A percentile compares a stretch with the other conserved stretches of the same genome.
These are phyloP conservation scores for Dittrichia graveolens DNA, from an alignment of 129 eudicot genomes.

Conservation along the genomic window DNA sequence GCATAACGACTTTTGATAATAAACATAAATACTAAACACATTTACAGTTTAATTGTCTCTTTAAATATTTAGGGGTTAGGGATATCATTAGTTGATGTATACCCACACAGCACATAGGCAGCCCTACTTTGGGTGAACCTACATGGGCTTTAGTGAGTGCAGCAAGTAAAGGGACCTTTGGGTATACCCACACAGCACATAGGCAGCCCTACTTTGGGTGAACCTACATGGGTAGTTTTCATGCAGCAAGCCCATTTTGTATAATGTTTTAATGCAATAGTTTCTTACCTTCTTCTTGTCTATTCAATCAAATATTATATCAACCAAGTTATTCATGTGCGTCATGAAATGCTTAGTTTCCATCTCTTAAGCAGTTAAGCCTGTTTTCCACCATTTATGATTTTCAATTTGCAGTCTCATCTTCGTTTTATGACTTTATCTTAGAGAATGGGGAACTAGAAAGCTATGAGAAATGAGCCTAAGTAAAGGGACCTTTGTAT, in stretches of 20 bases:
- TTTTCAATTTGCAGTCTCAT: too few species aligned
- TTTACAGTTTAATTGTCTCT: background rate
- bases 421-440: too few species aligned
- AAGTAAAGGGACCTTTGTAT: background rate
- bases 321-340: too few species aligned
- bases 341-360: too few species aligned
- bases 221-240: background rate
- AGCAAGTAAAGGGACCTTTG: too few species aligned
- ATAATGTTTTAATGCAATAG: too few species aligned
- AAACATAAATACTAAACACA: background rate
- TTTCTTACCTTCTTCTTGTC: too few species aligned
- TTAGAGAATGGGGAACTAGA: too few species aligned
- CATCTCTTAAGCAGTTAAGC: too few species aligned
- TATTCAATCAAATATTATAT: too few species aligned
- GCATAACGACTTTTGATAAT: conserved; percentile 11
- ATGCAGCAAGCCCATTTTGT: background rate
- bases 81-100: background rate
- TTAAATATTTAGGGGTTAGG: background rate
- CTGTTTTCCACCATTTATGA: too few species aligned
- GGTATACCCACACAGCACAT: background rate
- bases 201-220: background rate
- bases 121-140: background rate
- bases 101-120: background rate
- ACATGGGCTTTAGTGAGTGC: background rate
- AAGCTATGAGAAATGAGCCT: background rate